Percentiles rank a stretch among this genome's conserved stretches.
phyloP scores from a whole-genome alignment of 73 alveolate genomes.

The Durusdinium trenchii region DNA sequence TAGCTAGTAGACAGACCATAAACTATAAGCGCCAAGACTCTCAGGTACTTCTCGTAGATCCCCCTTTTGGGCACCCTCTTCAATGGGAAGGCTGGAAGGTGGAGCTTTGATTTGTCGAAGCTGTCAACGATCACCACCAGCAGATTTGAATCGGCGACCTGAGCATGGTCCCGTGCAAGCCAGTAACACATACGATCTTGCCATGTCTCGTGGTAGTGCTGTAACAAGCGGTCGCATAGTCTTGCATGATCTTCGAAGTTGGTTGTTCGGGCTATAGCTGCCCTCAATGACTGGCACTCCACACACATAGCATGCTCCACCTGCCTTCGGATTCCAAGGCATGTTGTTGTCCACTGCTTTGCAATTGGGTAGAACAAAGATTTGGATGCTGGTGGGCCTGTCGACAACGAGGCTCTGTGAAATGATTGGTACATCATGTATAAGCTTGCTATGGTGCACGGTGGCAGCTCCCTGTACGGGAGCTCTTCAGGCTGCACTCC shows the following conservation, averaged over 20 bases:
- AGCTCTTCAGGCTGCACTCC: not conserved
- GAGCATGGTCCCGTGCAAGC: not conserved
- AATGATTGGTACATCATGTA: not conserved
- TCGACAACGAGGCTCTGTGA: not conserved
- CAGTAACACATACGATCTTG: not conserved
- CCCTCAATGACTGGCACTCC: not conserved
- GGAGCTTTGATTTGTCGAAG: not conserved
- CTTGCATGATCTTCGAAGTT: not conserved
- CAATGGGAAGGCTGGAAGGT: not conserved
- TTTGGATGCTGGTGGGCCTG: not conserved
- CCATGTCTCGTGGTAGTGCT: conserved; percentile 5
- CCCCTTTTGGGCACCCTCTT: not conserved
- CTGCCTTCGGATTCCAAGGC: not conserved
- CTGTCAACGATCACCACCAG: not conserved
- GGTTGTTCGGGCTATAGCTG: not conserved
- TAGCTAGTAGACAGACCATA: not conserved
- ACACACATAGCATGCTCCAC: not conserved
- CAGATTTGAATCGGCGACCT: not conserved
- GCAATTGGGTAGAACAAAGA: not conserved
- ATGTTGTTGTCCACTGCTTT: not conserved
- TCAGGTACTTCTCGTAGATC: not conserved
- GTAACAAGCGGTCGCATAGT: not conserved
- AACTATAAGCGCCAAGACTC: not conserved
- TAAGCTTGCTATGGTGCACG: not conserved
- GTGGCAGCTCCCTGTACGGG: not conserved